Conservation (phyloP, 805 yeast genomes). For the Scheffersomyces coipomensis region DNA sequence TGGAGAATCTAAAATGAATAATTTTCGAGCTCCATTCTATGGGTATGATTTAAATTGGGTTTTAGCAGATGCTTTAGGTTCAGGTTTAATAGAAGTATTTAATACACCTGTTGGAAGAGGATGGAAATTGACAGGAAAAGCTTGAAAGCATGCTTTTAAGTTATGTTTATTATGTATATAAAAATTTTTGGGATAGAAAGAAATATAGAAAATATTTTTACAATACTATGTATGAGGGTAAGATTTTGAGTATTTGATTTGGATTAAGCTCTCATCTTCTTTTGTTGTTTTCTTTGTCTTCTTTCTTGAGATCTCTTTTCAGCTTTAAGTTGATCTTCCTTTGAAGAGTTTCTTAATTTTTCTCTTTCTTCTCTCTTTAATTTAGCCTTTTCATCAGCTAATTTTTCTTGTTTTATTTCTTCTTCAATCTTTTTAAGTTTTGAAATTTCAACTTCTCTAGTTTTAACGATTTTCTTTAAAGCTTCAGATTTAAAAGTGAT, state of each 20-base stretch:
- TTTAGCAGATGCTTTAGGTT: slow-evolving; percentile 50
- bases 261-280: slow-evolving; percentile 55
- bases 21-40: slow-evolving; percentile 46
- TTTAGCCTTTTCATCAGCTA: slow-evolving; percentile 69
- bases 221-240: too few relatives aligned
- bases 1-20: slow-evolving; percentile 30
- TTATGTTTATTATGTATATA: too few relatives aligned
- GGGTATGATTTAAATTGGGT: slow-evolving; percentile 52
- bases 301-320: slow-evolving; percentile 80
- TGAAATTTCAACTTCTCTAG: slow-evolving; percentile 71
- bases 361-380: slow-evolving; percentile 66
- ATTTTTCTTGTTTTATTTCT: slow-evolving; percentile 61
- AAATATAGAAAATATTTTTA: too few relatives aligned
- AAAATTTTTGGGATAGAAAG: too few relatives aligned
- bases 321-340: slow-evolving; percentile 75
- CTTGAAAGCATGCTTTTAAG: too few relatives aligned
- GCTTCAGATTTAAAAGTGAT: slow-evolving; percentile 70
- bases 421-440: slow-evolving; percentile 73
- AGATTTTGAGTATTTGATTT: too few relatives aligned
- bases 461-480: slow-evolving; percentile 68
- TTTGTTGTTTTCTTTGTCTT: slow-evolving; percentile 71
- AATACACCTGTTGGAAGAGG: slow-evolving; percentile 56
- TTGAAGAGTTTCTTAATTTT: slow-evolving; percentile 52
- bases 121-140: slow-evolving; percentile 55
- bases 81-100: slow-evolving; percentile 52